Conservation (phyloP, 441 rosid species). For the Metrosideros polymorpha region DNA sequence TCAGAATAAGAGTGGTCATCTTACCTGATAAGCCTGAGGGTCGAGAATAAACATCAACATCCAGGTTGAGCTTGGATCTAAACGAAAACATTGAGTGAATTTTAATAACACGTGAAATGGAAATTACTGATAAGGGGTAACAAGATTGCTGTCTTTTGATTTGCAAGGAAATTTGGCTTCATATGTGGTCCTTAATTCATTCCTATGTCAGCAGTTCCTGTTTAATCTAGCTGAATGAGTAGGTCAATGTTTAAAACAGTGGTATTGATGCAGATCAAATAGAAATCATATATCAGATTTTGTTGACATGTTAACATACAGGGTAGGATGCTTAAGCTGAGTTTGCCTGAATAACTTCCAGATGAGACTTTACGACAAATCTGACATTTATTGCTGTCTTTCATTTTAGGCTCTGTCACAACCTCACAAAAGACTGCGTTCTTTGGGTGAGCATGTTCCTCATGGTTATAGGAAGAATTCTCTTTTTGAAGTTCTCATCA, state of each 20-base stretch:
- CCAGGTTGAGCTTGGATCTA: not conserved
- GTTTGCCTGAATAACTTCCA: not conserved
- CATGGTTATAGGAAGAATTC: conserved; percentile 67
- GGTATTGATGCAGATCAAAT: not conserved
- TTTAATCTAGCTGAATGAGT: not conserved
- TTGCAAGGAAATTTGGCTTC: not conserved
- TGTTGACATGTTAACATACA: not conserved
- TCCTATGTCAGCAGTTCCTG: not conserved
- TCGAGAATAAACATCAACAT: not conserved
- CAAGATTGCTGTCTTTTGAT: not conserved
- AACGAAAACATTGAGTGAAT: not conserved
- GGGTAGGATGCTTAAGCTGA: not conserved
- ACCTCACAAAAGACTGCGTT: conserved; percentile 75
- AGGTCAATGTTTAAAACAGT: not conserved
- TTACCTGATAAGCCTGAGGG: not conserved
- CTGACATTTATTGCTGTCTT: not conserved
- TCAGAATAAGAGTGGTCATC: not conserved
- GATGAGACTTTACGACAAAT: not conserved
- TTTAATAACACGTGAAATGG: not conserved
- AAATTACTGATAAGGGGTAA: not conserved
- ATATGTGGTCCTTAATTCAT: not conserved
- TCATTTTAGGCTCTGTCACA: conserved; percentile 76
- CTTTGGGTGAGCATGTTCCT: conserved; percentile 93
- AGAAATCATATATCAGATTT: not conserved
- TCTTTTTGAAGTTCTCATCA: conserved; percentile 86